A percentile compares a stretch with the other conserved stretches of the same genome.
These are phyloP conservation scores for Coriolopsis trogii DNA, from an alignment of 1,284 basidiomycete species.

Conservation along the genomic window DNA sequence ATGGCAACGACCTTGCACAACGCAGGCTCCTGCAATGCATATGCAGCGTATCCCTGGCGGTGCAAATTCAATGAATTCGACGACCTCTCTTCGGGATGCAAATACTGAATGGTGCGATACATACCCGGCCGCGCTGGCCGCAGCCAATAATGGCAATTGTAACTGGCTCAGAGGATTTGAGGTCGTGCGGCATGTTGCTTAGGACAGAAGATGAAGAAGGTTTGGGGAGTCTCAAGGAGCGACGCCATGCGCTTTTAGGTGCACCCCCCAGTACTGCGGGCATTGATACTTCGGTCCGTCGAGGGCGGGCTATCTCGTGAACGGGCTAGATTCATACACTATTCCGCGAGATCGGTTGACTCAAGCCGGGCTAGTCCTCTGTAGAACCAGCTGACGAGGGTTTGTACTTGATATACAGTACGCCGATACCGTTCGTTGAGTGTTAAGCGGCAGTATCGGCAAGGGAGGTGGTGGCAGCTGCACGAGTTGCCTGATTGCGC, in stretches of 20 bases:
- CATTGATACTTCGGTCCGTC: slow-evolving; percentile 19
- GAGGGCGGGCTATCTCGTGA: neutral
- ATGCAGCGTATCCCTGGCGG: slow-evolving; percentile 67
- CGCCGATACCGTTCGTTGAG: neutral
- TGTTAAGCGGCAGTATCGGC: slow-evolving; percentile 7
- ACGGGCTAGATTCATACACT: neutral
- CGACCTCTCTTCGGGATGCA: too few species aligned
- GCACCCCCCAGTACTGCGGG: slow-evolving; percentile 14
- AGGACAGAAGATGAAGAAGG: slow-evolving; percentile 4
- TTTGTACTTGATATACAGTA: too few species aligned
- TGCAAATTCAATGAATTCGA: neutral
- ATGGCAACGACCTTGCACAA: slow-evolving; percentile 79
- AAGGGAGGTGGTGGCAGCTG: slow-evolving; percentile 6
- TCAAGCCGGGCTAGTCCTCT: too few species aligned
- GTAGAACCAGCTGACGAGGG: slow-evolving; percentile 1
- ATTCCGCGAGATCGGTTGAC: too few species aligned
- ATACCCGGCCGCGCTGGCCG: slow-evolving; percentile 79
- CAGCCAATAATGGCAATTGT: slow-evolving; percentile 69
- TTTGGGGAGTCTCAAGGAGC: slow-evolving; percentile 16
- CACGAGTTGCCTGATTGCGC: slow-evolving; percentile 23
- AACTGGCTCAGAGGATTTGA: slow-evolving; percentile 36
- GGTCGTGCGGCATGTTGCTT: slow-evolving; percentile 30
- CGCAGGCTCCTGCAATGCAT: slow-evolving; percentile 62
- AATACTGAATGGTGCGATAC: too few species aligned
- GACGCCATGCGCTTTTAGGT: slow-evolving; percentile 26